phyloP scores from a whole-genome alignment of 2,329 filamentous ascomycete genomes.

The Fusarium sp. region DNA sequence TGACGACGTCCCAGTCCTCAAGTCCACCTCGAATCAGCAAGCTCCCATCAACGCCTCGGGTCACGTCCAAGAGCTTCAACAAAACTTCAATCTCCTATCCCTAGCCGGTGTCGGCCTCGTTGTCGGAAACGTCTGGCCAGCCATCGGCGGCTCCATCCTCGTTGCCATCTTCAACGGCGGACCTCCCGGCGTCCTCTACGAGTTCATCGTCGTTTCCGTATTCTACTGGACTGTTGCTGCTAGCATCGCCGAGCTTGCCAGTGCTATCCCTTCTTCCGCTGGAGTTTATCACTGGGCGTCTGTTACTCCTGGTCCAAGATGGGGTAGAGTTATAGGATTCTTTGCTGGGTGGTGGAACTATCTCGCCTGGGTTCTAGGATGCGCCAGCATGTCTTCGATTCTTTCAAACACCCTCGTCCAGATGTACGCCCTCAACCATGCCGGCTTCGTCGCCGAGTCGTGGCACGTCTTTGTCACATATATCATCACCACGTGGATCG shows the following conservation, averaged over 20 bases:
- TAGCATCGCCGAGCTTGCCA: conserved; percentile 70
- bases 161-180: conserved; percentile 71
- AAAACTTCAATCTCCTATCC: conserved; percentile 56
- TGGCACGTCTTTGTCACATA: conserved; percentile 61
- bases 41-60: conserved; percentile 53
- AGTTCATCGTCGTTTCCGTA: conserved; percentile 62
- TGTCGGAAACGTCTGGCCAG: conserved; percentile 58
- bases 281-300: conserved; percentile 73
- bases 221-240: conserved; percentile 71
- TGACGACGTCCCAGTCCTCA: conserved; percentile 2
- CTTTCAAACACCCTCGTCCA: conserved; percentile 56
- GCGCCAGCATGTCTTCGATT: conserved; percentile 55
- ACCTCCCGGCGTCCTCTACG: conserved; percentile 71
- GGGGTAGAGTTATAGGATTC: conserved; percentile 63
- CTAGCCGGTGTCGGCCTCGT: conserved; percentile 56
- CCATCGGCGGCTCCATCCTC: conserved; percentile 58
- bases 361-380: conserved; percentile 55
- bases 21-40: conserved; percentile 7
- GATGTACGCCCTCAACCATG: conserved; percentile 58
- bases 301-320: conserved; percentile 63
- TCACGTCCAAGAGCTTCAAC: conserved; percentile 54
- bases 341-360: conserved; percentile 62
- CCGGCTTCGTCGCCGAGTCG: conserved; percentile 49
- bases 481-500: conserved; percentile 54
- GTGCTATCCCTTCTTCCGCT: conserved; percentile 70